Evolutionary conservation across 1,284 basidiomycete genomes (phyloP), one percentile per base, ranked within the genome.

Genomic region (Crepidotus sp.): DNA sequence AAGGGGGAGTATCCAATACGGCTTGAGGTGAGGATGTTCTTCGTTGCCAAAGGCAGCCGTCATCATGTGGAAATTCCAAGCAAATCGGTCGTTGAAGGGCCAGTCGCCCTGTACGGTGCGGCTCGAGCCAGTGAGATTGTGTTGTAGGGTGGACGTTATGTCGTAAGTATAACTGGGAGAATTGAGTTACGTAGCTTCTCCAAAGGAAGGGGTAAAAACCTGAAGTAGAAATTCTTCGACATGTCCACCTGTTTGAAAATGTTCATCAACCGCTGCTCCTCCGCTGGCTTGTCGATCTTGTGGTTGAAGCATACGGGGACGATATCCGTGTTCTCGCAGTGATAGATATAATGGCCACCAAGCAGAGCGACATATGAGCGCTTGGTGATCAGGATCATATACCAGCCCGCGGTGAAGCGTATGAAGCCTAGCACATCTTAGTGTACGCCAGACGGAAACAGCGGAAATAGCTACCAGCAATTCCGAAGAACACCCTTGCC

Each of bases 191-290:
- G 53, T 15, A 25, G 19, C 11, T 14, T 19, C 19, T 19, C 29
- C 5, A 15, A 5, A 36, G 29, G 19, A 26, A 10, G 7, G 17
- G 11, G 22, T 41, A 15, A 43, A 40, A 55, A 95, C 89, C 90
- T 94, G 64, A 98, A 98, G 68, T 98, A 99, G 62, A 98, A 98
- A 66, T 98, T 98, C 69, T 98, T 98, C 37, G 87, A 87, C 69
- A 98, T 78, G 57, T 99, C 96, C 3, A 98, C 94, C 61, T 95
- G 91, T 60, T 92, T 93, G 70, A 98, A 99, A n/a, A 88, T 80
- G 50, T 82, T 85, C 63, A 96, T 80, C 29, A 93, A 72, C 48
- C 85, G 77, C 52, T 85, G 81, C 58, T 95, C 92, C 57, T 94
- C 89, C 0, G 83, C 69, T 0, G 82, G 80, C 54, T 82, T 83